Evolutionary conservation across 495 filamentous ascomycete species (phyloP).

Genomic region (Cudoniella acicularis): DNA sequence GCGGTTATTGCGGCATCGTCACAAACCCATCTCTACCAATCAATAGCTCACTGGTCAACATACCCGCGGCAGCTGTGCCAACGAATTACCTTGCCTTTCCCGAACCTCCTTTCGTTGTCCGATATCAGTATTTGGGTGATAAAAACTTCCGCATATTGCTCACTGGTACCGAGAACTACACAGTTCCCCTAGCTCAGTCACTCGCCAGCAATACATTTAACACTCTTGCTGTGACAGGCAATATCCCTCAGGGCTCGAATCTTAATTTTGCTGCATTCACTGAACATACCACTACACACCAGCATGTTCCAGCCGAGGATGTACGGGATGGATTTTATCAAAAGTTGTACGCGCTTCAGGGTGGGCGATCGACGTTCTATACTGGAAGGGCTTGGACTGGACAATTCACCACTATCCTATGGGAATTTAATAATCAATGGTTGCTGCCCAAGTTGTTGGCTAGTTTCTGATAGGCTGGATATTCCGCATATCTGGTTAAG

Average conservation of each 20-base stretch:
- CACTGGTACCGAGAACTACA: constrained; percentile 30
- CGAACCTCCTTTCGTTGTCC: constrained; percentile 3
- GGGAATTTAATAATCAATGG: constrained; percentile 33
- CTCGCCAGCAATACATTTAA: background rate
- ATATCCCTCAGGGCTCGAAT: background rate
- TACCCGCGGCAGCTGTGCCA: constrained; percentile 18
- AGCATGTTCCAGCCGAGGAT: constrained; percentile 31
- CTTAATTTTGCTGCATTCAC: constrained; percentile 29
- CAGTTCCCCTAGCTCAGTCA: background rate
- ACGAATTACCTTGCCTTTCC: constrained; percentile 28
- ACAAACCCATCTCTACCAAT: constrained; percentile 28
- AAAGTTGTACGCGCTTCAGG: constrained; percentile 47
- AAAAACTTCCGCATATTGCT: constrained; percentile 37
- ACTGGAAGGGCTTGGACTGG: constrained; percentile 40
- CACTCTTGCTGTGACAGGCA: background rate
- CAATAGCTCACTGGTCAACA: constrained; percentile 26
- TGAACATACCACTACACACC: constrained; percentile 36
- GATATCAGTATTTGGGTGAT: constrained; percentile 24
- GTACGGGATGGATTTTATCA: constrained; percentile 46
- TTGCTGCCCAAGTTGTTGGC: constrained; percentile 18
- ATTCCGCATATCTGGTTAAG: background rate
- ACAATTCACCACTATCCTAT: constrained; percentile 37
- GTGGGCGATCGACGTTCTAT: constrained; percentile 45
- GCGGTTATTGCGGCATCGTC: constrained; percentile 35
- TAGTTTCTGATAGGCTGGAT: background rate